Evolutionary conservation across 371 early-diverging fungal species (phyloP), one percentile per base, ranked within the genome.

Genomic region (Coemansia sp.): DNA sequence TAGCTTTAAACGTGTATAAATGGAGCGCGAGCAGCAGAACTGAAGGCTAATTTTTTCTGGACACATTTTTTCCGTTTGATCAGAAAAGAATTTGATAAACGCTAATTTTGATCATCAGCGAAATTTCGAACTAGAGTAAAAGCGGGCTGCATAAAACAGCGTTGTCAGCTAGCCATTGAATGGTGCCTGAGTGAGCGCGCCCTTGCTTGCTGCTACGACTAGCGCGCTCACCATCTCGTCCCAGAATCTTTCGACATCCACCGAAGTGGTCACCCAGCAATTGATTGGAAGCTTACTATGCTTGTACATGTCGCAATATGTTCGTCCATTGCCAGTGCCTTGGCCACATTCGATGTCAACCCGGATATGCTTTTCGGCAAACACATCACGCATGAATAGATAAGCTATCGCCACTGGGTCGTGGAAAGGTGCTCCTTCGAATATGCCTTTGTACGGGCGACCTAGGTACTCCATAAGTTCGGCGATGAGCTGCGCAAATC

Each of bases 341-440:
- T 5, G 13, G 30, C 14, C 10, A 41, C 60, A 59, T 5, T 55
- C 69, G 10, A 72, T 62, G 9, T 66, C 63, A 4, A 77, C 73
- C 1, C 59, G 53, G 31, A 73, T 47, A 1, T 55, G 41, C 4
- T 60, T 65, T n/a, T 67, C 47, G 13, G 54, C 47, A 48, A 73
- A 71, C 14, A 57, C 58, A 14, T 66, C 62, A 4, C 59, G 73
- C 57, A 59, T 68, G 40, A 77, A 52, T 30, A 73, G 14, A 41
- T 68, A 68, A 3, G 73, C 73, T 3, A 72, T 34, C 32, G 79
- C 71, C 41, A 67, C 64, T 0, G 79, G 79, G 41, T 78, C 79
- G 32, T 78, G 76, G 0, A 78, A 51, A 7, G 76, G 71, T 1
- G 63, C 63, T 11, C 79, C 79, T 10, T 75, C 57, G 38, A 59